Percentiles rank a stretch among this genome's conserved stretches.
Evolutionary conservation across 495 filamentous ascomycete species (phyloP).

Genomic region (Opeltia flavorubescens): DNA sequence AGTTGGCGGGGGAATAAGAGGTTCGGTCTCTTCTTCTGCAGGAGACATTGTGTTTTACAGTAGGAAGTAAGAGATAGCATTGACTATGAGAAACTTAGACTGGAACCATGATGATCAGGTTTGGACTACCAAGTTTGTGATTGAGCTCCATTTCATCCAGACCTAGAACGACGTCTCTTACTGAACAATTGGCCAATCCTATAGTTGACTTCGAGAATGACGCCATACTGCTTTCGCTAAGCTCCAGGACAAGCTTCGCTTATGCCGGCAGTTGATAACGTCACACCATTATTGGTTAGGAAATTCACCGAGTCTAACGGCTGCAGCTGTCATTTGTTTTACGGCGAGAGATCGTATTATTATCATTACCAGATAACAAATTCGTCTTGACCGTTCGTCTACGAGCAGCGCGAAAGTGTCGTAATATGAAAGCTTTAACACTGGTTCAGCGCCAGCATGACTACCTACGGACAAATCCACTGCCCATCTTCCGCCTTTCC

Average conservation of each 20-base stretch:
- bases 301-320: no score
- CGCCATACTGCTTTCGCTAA: conserved; percentile 9
- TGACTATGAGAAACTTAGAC: background rate
- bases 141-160: no score
- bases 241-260: no score
- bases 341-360: background rate
- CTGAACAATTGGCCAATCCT: no score
- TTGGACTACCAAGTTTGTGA: no score
- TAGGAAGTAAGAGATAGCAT: background rate
- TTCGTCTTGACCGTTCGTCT: background rate
- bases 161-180: no score
- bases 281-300: no score
- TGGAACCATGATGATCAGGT: background rate
- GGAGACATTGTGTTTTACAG: conserved; percentile 7
- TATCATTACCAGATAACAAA: background rate
- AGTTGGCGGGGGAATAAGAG: conserved; percentile 24
- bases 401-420: no score
- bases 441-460: background rate
- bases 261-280: conserved; percentile 14
- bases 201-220: conserved; percentile 26
- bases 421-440: background rate
- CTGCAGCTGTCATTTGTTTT: no score
- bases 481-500: conserved; percentile 14
- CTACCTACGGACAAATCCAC: conserved; percentile 30
- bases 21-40: conserved; percentile 31